Evolutionary conservation across 2,329 filamentous ascomycete species (phyloP).

Genomic region (Fusarium verrucosum): DNA sequence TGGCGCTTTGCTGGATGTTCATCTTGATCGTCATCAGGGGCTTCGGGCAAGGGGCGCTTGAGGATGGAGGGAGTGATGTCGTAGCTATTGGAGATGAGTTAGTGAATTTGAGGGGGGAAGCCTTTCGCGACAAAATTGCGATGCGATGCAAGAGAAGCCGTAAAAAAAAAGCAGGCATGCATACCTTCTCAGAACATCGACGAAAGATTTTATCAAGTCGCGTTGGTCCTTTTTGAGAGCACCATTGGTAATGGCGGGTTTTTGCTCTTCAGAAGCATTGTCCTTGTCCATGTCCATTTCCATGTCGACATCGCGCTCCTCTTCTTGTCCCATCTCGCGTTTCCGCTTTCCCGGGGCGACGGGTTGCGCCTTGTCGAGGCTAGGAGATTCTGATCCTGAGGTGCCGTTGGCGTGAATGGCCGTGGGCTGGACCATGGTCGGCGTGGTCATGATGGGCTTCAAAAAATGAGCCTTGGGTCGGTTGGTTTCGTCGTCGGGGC

Average conservation of each 20-base stretch:
- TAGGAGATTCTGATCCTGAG: slow-evolving; percentile 50
- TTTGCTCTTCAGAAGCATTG: slow-evolving; percentile 43
- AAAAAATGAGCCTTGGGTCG: slow-evolving; percentile 18
- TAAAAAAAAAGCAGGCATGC: slow-evolving; percentile 38
- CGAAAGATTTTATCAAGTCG: slow-evolving; percentile 52
- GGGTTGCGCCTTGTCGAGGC: slow-evolving; percentile 46
- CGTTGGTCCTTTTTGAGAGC: slow-evolving; percentile 45
- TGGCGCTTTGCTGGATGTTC: slow-evolving; percentile 69
- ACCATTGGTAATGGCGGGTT: slow-evolving; percentile 40
- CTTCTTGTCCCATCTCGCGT: slow-evolving; percentile 58
- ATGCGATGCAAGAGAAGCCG: slow-evolving; percentile 11
- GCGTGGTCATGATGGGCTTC: slow-evolving; percentile 41
- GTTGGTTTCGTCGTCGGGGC: slow-evolving; percentile 37
- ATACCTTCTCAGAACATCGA: slow-evolving; percentile 53
- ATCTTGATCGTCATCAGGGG: slow-evolving; percentile 52
- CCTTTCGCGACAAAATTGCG: slow-evolving; percentile 24
- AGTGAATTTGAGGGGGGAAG: slow-evolving; percentile 38
- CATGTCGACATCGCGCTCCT: slow-evolving; percentile 48
- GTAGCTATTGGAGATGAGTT: slow-evolving; percentile 54
- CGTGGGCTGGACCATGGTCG: slow-evolving; percentile 55
- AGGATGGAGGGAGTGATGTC: slow-evolving; percentile 65
- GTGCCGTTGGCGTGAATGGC: slow-evolving; percentile 55
- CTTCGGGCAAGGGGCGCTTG: slow-evolving; percentile 60
- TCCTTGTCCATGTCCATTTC: slow-evolving; percentile 15
- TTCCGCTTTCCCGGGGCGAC: slow-evolving; percentile 64